Percentiles rank a stretch among this genome's conserved stretches.
phyloP scores from a whole-genome alignment of 2,329 filamentous ascomycete species.

The Cephalotrichum gorgonifer region DNA sequence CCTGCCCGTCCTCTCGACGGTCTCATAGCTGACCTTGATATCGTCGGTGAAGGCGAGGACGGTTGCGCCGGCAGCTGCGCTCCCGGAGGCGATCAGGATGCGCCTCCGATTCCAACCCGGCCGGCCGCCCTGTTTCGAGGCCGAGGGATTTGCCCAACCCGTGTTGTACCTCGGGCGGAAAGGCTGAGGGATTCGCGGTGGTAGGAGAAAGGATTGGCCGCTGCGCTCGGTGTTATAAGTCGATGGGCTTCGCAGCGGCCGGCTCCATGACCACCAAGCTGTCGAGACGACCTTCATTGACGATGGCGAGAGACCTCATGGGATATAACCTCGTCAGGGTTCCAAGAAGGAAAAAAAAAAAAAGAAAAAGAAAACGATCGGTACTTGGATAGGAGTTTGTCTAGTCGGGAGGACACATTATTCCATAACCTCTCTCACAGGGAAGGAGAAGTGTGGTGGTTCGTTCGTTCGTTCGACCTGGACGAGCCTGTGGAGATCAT shows the following conservation, averaged over 20 bases:
- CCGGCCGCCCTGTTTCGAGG: neutral
- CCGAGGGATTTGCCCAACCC: neutral
- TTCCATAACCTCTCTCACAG: neutral
- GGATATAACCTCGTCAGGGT: neutral
- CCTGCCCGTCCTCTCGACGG: conserved; percentile 65
- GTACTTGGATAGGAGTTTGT: too few relatives aligned
- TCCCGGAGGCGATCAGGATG: conserved; percentile 40
- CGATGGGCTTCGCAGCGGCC: conserved; percentile 1
- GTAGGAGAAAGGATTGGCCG: neutral
- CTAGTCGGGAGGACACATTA: neutral
- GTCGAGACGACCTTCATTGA: conserved; percentile 4
- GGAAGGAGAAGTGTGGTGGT: neutral
- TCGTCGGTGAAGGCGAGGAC: conserved; percentile 52
- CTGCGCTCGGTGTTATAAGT: neutral
- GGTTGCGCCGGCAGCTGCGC: conserved; percentile 36
- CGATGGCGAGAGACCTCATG: neutral
- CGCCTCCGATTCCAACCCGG: conserved; percentile 9
- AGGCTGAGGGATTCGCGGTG: neutral
- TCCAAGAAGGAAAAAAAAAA: neutral
- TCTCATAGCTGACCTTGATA: conserved; percentile 65
- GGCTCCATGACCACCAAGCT: conserved; percentile 3
- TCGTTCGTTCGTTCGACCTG: neutral
- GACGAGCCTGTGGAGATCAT: neutral
- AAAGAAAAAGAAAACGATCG: too few relatives aligned
- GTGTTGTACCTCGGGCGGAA: neutral